Conservation (phyloP, 2,329 filamentous ascomycete genomes). For the Beauveria varroae region DNA sequence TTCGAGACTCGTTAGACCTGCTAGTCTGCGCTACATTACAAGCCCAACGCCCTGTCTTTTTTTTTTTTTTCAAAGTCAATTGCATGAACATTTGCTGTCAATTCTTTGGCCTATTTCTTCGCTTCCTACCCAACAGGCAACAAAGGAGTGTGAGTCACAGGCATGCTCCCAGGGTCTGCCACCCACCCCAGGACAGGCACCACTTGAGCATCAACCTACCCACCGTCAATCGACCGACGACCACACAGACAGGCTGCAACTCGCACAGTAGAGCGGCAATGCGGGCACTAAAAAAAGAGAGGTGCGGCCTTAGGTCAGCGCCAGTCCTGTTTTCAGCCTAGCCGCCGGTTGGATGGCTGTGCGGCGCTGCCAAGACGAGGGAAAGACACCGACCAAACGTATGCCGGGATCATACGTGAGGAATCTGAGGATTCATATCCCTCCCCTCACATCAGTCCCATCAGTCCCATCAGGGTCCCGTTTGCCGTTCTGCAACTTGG, state of each 20-base stretch:
- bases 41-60: not conserved
- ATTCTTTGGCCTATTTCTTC: too few species aligned
- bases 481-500: not conserved
- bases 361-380: not conserved
- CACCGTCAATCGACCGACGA: too few species aligned
- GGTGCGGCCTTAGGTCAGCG: not conserved
- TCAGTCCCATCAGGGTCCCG: slow-evolving; percentile 4
- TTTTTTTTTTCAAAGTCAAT: not conserved
- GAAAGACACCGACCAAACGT: not conserved
- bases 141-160: too few species aligned
- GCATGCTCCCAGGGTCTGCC: too few species aligned
- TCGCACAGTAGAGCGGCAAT: not conserved
- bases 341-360: not conserved
- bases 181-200: not conserved
- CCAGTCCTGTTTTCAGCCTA: not conserved
- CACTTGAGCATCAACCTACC: not conserved
- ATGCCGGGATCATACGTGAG: not conserved
- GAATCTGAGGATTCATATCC: not conserved
- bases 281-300: not conserved
- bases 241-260: too few species aligned
- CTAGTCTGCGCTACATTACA: not conserved
- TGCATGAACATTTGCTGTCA: not conserved
- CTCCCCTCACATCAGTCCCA: not conserved
- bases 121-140: too few species aligned
- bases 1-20: not conserved